These are phyloP conservation scores for Berkeleyomyces rouxiae DNA, from an alignment of 2,329 filamentous ascomycete species.

Conservation along the genomic window DNA sequence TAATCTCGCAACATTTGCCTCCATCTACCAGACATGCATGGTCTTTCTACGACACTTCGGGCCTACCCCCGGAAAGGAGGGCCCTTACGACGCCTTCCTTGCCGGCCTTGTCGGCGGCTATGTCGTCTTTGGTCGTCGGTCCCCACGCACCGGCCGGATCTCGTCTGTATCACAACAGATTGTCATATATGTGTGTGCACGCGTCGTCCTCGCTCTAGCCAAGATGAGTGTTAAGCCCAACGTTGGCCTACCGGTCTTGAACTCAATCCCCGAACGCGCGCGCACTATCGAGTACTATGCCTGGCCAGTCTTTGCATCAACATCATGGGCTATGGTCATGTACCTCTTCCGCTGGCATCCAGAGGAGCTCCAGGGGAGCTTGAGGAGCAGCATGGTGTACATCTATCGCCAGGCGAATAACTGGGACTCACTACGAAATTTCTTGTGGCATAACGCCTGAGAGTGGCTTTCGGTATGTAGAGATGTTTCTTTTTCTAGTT, in stretches of 20 bases:
- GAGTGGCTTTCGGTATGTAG: neutral
- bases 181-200: slow-evolving; percentile 91
- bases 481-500: neutral
- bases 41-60: slow-evolving; percentile 51
- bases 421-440: slow-evolving; percentile 74
- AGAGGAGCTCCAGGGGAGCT: slow-evolving; percentile 74
- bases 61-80: slow-evolving; percentile 42
- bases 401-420: slow-evolving; percentile 82
- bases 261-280: slow-evolving; percentile 28
- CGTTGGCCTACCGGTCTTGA: slow-evolving; percentile 30
- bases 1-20: slow-evolving; percentile 81
- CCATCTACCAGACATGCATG: slow-evolving; percentile 77
- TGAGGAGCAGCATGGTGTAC: slow-evolving; percentile 93
- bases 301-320: slow-evolving; percentile 82
- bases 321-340: slow-evolving; percentile 92
- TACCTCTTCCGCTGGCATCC: slow-evolving; percentile 86
- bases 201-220: slow-evolving; percentile 70
- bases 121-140: slow-evolving; percentile 64
- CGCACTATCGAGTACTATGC: slow-evolving; percentile 47
- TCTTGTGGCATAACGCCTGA: slow-evolving; percentile 69
- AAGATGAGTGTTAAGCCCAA: slow-evolving; percentile 61
- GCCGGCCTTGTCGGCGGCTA: slow-evolving; percentile 83
- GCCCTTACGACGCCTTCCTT: slow-evolving; percentile 68
- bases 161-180: slow-evolving; percentile 89
- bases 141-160: slow-evolving; percentile 46